Base-by-base conservation (phyloP, 2,329 filamentous ascomycete species). In the Fusarium concolor region DNA sequence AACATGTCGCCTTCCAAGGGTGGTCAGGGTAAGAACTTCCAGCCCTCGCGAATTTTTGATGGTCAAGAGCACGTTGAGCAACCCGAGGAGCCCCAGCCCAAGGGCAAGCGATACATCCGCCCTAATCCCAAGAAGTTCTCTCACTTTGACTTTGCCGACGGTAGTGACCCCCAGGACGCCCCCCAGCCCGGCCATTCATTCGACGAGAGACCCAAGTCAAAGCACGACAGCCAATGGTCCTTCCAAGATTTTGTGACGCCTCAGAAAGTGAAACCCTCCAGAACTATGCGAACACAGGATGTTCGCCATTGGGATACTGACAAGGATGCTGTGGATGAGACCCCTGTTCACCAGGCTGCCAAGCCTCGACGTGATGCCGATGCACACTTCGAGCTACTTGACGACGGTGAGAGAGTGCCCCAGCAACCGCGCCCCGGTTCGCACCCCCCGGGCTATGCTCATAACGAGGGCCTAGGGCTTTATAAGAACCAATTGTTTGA, bases 201-300 rank as follows among this genome's bases (percentile, higher is more conserved):
- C 22, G 77, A 84, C 20, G 78, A 84, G 53, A 76, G 77, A 24
- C 78, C 80, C 64, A 86, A 85, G 75, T 83, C 84, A 55, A 92
- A 91, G 81, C 90, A 93, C 76, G 82, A 85, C 61, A 89, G 89
- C 67, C 90, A 92, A 65, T 97, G 95, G 94, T 89, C 89, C 47
- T 98, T 98, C 78, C 88, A 93, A 64, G 94, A 97, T 79, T 97
- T 97, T 73, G 82, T 83, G 17, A 97, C 94, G 1, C 95, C 95
- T 0, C 86, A 90, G 68, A 97, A 97, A 84, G 70, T 80, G 26
- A 83, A 87, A 46, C 84, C 86, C 6, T 81, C 84, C 44, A 92
- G 90, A 78, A 77, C 86, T 22, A 76, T 84, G 53, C 86, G 89
- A 62, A 82, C 85, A 38, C 88, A 93, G 75, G 89, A 96, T 64